Percentiles rank a stretch among this genome's conserved stretches.
phyloP scores from a whole-genome alignment of 2,329 filamentous ascomycete species.

The Byssothecium circinans region DNA sequence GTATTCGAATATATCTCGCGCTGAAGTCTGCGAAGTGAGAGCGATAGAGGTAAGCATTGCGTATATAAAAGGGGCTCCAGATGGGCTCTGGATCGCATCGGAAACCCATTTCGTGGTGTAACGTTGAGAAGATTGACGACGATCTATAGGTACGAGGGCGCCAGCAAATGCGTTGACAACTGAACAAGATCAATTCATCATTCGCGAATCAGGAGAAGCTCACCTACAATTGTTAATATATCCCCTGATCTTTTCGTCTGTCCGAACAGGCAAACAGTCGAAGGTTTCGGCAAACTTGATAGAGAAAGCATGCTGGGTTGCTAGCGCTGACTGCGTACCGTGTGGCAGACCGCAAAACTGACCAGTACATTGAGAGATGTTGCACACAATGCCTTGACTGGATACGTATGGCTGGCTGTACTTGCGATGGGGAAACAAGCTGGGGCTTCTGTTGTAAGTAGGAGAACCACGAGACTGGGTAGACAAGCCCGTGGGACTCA shows the following conservation, averaged over 20 bases:
- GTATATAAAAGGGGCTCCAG: slow-evolving; percentile 35
- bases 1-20: slow-evolving; percentile 14
- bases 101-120: slow-evolving; percentile 31
- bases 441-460: slow-evolving; percentile 16
- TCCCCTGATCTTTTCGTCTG: slow-evolving; percentile 18
- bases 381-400: slow-evolving; percentile 17
- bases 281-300: slow-evolving; percentile 22
- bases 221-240: slow-evolving; percentile 35
- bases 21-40: slow-evolving; percentile 21
- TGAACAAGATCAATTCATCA: slow-evolving; percentile 17
- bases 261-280: slow-evolving; percentile 28
- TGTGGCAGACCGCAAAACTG: slow-evolving; percentile 14
- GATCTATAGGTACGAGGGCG: slow-evolving; percentile 32
- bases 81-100: slow-evolving; percentile 22
- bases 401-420: slow-evolving; percentile 7
- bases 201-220: background rate
- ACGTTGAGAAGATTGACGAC: slow-evolving; percentile 19
- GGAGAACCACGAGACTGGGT: slow-evolving; percentile 16
- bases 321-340: slow-evolving; percentile 4
- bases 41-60: slow-evolving; percentile 30
- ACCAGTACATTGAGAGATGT: slow-evolving; percentile 13
- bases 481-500: slow-evolving; percentile 11
- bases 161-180: slow-evolving; percentile 24
- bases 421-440: background rate
- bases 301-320: slow-evolving; percentile 14